These are phyloP conservation scores for Fusarium paranaense DNA, from an alignment of 2,329 filamentous ascomycete genomes.

Conservation along the genomic window DNA sequence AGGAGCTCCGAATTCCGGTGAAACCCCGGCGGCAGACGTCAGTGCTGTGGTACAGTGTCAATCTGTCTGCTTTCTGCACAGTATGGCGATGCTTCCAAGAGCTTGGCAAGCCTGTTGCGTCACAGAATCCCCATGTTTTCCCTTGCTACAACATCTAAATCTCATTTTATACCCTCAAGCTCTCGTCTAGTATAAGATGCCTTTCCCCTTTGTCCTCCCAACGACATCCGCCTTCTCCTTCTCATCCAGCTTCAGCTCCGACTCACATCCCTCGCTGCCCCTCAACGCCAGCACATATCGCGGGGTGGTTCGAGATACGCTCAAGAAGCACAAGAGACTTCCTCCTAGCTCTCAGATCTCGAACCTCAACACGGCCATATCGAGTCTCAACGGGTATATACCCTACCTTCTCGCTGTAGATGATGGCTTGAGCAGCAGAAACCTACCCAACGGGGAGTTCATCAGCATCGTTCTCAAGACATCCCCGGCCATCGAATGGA, in stretches of 20 bases:
- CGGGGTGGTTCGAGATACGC: constrained; percentile 81
- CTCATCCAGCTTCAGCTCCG: constrained; percentile 79
- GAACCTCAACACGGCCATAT: constrained; percentile 77
- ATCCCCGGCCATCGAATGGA: constrained; percentile 81
- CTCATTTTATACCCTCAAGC: not conserved
- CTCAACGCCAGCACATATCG: constrained; percentile 85
- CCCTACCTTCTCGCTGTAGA: constrained; percentile 86
- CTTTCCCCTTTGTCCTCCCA: constrained; percentile 87
- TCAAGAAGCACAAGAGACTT: constrained; percentile 93
- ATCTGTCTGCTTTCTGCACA: not conserved
- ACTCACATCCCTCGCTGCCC: constrained; percentile 89
- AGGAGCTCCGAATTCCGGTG: constrained; percentile 42
- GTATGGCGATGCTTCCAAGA: constrained; percentile 41
- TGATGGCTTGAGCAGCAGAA: constrained; percentile 70
- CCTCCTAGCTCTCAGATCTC: constrained; percentile 75
- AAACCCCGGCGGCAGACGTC: constrained; percentile 21
- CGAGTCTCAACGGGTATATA: constrained; percentile 80
- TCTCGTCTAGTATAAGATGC: constrained; percentile 69
- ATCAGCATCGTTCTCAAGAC: constrained; percentile 74
- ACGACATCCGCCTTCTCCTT: constrained; percentile 92
- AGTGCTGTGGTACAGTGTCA: constrained; percentile 24
- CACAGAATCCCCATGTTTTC: constrained; percentile 5
- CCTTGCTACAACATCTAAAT: not conserved
- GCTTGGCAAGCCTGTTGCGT: constrained; percentile 35
- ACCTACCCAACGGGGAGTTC: constrained; percentile 62